A percentile compares a stretch with the other conserved stretches of the same genome.
These are phyloP conservation scores for Niveomyces coronatus DNA, from an alignment of 2,329 filamentous ascomycete genomes.

Conservation along the genomic window DNA sequence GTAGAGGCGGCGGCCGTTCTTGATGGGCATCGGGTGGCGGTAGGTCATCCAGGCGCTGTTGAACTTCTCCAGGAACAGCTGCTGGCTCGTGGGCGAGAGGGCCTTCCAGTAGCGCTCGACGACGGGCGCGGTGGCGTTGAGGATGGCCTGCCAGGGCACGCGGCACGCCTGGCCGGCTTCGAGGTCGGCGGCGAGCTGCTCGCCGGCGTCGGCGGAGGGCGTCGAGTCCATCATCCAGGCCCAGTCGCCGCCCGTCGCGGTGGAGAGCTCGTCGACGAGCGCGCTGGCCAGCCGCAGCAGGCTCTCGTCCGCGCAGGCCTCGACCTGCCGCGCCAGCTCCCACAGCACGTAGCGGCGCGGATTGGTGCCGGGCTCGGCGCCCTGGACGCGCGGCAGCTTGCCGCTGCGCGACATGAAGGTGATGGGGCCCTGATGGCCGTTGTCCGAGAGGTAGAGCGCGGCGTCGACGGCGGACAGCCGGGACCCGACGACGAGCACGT, in stretches of 20 bases:
- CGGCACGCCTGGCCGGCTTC: background rate
- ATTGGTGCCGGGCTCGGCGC: constrained; percentile 2
- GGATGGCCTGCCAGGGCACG: constrained; percentile 6
- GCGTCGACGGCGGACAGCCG: constrained; percentile 7
- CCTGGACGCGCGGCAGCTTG: constrained; percentile 6
- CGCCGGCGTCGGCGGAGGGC: too few relatives aligned
- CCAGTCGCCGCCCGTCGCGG: constrained; percentile 7
- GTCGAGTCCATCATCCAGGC: constrained; percentile 5
- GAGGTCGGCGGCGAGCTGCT: constrained; percentile 6
- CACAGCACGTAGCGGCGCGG: constrained; percentile 5
- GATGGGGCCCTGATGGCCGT: constrained; percentile 7
- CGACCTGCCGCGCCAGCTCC: constrained; percentile 8
- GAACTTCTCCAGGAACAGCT: constrained; percentile 7
- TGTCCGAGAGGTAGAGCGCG: constrained; percentile 3
- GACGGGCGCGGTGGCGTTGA: constrained; percentile 6
- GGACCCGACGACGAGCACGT: constrained; percentile 5
- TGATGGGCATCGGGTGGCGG: constrained; percentile 8
- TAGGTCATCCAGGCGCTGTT: constrained; percentile 9
- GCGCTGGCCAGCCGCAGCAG: constrained; percentile 2
- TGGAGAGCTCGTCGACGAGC: constrained; percentile 3
- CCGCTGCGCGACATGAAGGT: constrained; percentile 10
- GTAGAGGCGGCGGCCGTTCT: constrained; percentile 2
- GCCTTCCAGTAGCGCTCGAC: constrained; percentile 8
- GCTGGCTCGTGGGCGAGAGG: background rate
- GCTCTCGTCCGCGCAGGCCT: constrained; percentile 1